Percentiles rank a stretch among this genome's conserved stretches.
phyloP scores from a whole-genome alignment of 306 rosid genomes.

The Fragaria vesca region DNA sequence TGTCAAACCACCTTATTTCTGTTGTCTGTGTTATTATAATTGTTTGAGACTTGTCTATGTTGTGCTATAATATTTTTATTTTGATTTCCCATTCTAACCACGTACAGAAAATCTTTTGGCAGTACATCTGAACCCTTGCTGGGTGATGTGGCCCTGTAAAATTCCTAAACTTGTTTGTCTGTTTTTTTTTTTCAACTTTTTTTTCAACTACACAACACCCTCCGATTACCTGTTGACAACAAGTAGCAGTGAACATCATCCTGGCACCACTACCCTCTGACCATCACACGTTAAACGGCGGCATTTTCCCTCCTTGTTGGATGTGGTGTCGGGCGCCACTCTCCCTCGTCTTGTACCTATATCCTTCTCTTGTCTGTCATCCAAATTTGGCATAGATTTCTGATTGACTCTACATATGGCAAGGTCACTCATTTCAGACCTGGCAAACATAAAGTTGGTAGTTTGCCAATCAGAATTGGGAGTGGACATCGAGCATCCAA shows the following conservation, averaged over 20 bases:
- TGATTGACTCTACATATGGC: neutral
- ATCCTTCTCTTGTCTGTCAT: neutral
- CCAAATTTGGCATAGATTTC: neutral
- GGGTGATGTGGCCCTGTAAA: neutral
- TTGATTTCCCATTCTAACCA: neutral
- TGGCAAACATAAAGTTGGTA: neutral
- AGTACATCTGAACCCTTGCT: neutral
- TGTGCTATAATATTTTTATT: neutral
- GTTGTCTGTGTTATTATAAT: neutral
- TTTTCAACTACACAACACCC: neutral
- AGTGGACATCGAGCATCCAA: neutral
- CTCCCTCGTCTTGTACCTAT: too few relatives aligned
- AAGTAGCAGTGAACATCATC: neutral
- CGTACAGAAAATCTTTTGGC: neutral
- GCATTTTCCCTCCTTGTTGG: neutral
- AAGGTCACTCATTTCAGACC: neutral
- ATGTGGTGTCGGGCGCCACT: too few relatives aligned
- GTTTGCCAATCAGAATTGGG: neutral
- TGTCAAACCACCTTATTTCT: neutral
- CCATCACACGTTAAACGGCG: neutral
- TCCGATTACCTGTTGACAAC: neutral
- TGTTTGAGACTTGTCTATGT: neutral
- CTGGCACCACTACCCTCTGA: neutral
- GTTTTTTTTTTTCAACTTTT: neutral
- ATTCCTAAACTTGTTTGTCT: neutral